Percentiles rank a stretch among this genome's conserved stretches.
Conservation (phyloP, 495 filamentous ascomycete genomes). For the Astrocystis sublimbata region DNA sequence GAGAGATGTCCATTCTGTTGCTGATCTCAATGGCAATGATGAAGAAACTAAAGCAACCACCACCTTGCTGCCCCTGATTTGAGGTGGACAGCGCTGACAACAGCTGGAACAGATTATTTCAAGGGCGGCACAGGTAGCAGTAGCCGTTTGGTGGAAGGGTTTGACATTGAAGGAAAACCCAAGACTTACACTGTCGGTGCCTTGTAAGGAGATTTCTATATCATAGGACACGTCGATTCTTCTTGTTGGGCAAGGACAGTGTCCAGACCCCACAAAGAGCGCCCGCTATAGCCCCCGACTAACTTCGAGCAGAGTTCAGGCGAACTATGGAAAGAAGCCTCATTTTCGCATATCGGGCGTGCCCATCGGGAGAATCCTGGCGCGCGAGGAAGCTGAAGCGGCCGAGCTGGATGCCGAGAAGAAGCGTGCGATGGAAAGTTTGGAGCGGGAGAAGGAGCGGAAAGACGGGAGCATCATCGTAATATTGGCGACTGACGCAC, state of each 20-base stretch:
- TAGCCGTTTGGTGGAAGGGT: conserved; percentile 45
- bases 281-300: no score
- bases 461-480: conserved; percentile 60
- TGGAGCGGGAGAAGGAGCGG: conserved; percentile 35
- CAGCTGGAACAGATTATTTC: conserved; percentile 41
- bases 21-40: not conserved
- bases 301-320: no score
- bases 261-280: no score
- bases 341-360: conserved; percentile 51
- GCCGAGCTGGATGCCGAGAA: conserved; percentile 27
- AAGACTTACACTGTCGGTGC: conserved; percentile 51
- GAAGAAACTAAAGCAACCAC: not conserved
- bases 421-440: conserved; percentile 24
- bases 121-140: conserved; percentile 55
- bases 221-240: no score
- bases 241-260: no score
- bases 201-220: no score
- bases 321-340: conserved; percentile 50
- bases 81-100: not conserved
- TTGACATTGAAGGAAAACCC: conserved; percentile 29
- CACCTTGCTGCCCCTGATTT: not conserved
- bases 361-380: conserved; percentile 49
- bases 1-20: not conserved
- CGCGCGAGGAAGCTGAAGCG: conserved; percentile 31
- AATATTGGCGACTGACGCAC: conserved; percentile 53